phyloP scores from a whole-genome alignment of 371 early-diverging fungal genomes.

The Syncephalastrum monosporum region DNA sequence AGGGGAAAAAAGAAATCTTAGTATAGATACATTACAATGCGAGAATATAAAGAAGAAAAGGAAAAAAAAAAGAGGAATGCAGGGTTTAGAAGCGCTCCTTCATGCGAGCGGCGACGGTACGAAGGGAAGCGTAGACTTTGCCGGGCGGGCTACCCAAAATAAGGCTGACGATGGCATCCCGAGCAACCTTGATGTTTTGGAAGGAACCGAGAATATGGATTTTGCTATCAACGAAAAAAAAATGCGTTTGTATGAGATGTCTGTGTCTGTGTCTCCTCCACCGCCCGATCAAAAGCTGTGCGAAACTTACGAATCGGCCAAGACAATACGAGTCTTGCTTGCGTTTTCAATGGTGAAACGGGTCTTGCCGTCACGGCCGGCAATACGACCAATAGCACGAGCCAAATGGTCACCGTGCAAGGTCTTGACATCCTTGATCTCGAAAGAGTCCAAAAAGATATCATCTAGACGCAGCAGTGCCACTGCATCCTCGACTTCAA shows the following conservation, averaged over 20 bases:
- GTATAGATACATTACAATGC: no score
- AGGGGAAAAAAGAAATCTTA: no score
- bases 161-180: conserved; percentile 93
- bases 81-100: conserved; percentile 85
- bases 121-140: conserved; percentile 93
- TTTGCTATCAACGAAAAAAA: conserved; percentile 48
- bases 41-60: no score
- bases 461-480: conserved; percentile 95
- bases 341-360: conserved; percentile 93
- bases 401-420: conserved; percentile 95
- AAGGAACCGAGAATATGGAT: conserved; percentile 97
- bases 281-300: neutral
- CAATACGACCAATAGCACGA: conserved; percentile 98
- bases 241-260: neutral
- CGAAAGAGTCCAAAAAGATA: conserved; percentile 94
- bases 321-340: conserved; percentile 94
- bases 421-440: conserved; percentile 98
- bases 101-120: conserved; percentile 87
- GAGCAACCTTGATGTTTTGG: conserved; percentile 97
- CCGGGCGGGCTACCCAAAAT: conserved; percentile 98
- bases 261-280: neutral
- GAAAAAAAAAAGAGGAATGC: neutral
- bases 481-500: conserved; percentile 92
- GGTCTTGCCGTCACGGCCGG: conserved; percentile 98
- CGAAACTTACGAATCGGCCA: conserved; percentile 88